Conservation (phyloP, 495 filamentous ascomycete genomes). For the Acidomyces sp. region DNA sequence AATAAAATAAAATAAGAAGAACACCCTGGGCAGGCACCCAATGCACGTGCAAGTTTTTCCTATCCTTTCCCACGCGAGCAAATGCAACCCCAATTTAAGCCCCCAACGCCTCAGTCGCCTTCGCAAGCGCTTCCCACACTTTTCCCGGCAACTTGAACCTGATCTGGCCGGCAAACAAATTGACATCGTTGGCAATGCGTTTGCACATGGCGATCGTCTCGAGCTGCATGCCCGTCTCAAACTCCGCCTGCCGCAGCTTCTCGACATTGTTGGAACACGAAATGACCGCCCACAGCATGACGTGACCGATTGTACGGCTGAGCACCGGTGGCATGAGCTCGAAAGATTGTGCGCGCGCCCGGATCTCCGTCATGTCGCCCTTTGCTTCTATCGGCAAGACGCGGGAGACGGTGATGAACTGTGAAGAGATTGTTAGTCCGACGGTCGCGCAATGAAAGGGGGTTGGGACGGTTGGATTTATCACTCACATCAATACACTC, state of each 20-base stretch:
- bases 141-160: constrained; percentile 67
- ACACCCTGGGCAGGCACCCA: no score
- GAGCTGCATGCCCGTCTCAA: constrained; percentile 55
- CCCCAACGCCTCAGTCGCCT: constrained; percentile 57
- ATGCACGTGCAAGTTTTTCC: no score
- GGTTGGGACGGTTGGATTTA: constrained; percentile 30
- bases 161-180: constrained; percentile 88
- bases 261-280: constrained; percentile 67
- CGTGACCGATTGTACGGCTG: constrained; percentile 70
- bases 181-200: constrained; percentile 70
- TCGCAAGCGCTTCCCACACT: constrained; percentile 70
- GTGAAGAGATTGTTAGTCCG: constrained; percentile 11
- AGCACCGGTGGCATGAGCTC: constrained; percentile 59
- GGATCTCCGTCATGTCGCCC: constrained; percentile 60
- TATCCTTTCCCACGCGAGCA: no score
- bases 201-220: constrained; percentile 57
- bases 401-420: constrained; percentile 60
- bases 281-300: constrained; percentile 84
- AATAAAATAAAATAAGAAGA: no score
- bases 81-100: no score
- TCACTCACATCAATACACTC: constrained; percentile 71
- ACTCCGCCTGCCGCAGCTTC: constrained; percentile 48
- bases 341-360: constrained; percentile 62
- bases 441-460: background rate
- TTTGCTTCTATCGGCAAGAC: constrained; percentile 63